Evolutionary conservation across 495 filamentous ascomycete species (phyloP), one percentile per base, ranked within the genome.

Genomic region (Penicillium goetzii): DNA sequence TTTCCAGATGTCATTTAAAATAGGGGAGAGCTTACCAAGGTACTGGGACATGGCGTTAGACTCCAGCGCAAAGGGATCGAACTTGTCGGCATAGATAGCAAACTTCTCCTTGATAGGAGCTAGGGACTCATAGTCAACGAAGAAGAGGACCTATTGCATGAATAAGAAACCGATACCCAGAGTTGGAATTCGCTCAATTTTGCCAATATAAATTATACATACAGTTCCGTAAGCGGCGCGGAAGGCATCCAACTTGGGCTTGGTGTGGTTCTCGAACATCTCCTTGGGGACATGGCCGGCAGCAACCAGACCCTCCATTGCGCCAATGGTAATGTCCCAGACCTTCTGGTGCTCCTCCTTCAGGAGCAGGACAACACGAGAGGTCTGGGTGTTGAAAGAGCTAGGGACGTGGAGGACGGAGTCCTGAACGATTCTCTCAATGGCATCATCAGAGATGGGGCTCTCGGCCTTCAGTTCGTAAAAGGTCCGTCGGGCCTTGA

Each of bases 381-480:
- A 78, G 50, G 82, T 81, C 70, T 85, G 83, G 60, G 79, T 81
- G 73, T 85, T 83, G 76, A 83, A 85, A 19, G 83, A 75, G 67
- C 75, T 80, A 63, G 83, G 83, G 4, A 77, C 72, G 59, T 80
- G 74, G 25, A 80, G 78, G 49, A 85, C 64, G n/a, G 79, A 71
- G 54, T 79, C 64, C 47, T 70, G 52, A 60, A 83, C 76, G 54
- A 85, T 76, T 40, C 58, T 32, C 63, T 78, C 66, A 59, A 78
- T 76, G 68, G 67, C 66, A 36, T 73, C 72, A 54, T 78, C 76
- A 40, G 74, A 72, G 68, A 83, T 75, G 34, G 79, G 73, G 65
- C 80, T 81, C 63, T 76, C 78, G 41, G 66, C 69, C 69, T 74
- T 77, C 56, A 85, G 75, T 23, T 66, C 74, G 67, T 83, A 83